Percentiles rank a stretch among this genome's conserved stretches.
phyloP scores from a whole-genome alignment of 345 rosid species.

The Lepidium sativum region DNA sequence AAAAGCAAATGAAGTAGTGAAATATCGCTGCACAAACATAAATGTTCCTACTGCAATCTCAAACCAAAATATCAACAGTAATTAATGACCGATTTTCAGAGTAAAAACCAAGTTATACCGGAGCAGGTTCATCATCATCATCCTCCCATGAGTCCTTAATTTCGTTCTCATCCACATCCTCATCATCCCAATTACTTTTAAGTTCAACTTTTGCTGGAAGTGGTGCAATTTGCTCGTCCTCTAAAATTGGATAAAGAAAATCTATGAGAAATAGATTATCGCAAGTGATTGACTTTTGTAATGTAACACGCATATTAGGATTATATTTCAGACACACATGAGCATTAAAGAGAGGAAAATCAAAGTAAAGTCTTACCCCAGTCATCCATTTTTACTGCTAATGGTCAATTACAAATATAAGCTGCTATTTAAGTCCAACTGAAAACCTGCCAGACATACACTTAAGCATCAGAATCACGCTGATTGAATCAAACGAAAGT shows the following conservation, averaged over 20 bases:
- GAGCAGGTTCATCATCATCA: constrained; percentile 82
- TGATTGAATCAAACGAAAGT: background rate
- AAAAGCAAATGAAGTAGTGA: background rate
- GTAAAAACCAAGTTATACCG: constrained; percentile 31
- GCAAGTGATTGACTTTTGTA: background rate
- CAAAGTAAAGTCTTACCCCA: constrained; percentile 16
- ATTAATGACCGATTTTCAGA: background rate
- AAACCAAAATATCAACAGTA: background rate
- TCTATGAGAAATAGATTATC: background rate
- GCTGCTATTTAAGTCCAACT: background rate
- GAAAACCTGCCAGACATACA: background rate
- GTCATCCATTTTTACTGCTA: constrained; percentile 19
- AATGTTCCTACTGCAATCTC: background rate
- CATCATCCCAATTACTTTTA: constrained; percentile 82
- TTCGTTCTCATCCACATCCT: constrained; percentile 77
- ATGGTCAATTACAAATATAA: background rate
- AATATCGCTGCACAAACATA: background rate
- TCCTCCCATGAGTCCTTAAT: constrained; percentile 99
- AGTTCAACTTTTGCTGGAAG: constrained; percentile 40
- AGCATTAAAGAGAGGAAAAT: background rate
- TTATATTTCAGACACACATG: background rate
- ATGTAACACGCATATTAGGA: background rate
- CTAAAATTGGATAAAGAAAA: constrained; percentile 25
- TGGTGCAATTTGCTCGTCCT: constrained; percentile 60
- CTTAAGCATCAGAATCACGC: background rate